These are phyloP conservation scores for Monilinia fructigena DNA, from an alignment of 2,329 filamentous ascomycete species.

Conservation along the genomic window DNA sequence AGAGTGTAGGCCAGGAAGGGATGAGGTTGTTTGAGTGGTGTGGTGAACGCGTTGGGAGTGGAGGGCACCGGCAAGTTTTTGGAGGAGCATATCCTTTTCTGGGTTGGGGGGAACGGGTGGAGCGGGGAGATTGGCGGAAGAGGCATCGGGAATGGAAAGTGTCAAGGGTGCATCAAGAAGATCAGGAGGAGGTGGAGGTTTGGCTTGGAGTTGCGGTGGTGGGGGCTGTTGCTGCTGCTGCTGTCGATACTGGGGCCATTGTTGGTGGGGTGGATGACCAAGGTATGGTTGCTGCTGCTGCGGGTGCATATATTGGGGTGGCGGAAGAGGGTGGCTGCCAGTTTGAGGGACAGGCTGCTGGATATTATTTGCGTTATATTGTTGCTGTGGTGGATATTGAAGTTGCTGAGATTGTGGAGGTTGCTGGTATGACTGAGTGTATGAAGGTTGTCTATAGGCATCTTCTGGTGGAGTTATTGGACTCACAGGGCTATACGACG, in stretches of 20 bases:
- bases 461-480: slow-evolving; percentile 34
- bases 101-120: slow-evolving; percentile 94
- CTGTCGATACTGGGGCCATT: slow-evolving; percentile 38
- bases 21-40: slow-evolving; percentile 69
- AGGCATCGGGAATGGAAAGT: slow-evolving; percentile 48
- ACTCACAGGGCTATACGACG: slow-evolving; percentile 35
- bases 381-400: slow-evolving; percentile 21
- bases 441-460: slow-evolving; percentile 27
- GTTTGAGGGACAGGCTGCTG: slow-evolving; percentile 27
- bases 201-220: slow-evolving; percentile 40
- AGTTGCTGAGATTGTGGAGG: slow-evolving; percentile 26
- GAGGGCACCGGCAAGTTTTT: slow-evolving; percentile 70
- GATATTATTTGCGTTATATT: slow-evolving; percentile 23
- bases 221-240: slow-evolving; percentile 36
- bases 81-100: slow-evolving; percentile 84
- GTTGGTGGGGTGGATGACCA: slow-evolving; percentile 27
- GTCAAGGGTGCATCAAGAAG: slow-evolving; percentile 55
- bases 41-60: slow-evolving; percentile 66
- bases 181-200: slow-evolving; percentile 46
- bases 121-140: slow-evolving; percentile 54
- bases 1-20: slow-evolving; percentile 71
- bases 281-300: slow-evolving; percentile 32
- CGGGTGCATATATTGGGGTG: slow-evolving; percentile 31
- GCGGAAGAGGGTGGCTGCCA: slow-evolving; percentile 24
- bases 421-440: slow-evolving; percentile 33